Base-by-base conservation (phyloP, 2,329 filamentous ascomycete genomes). In the Aureobasidium uvarum region DNA sequence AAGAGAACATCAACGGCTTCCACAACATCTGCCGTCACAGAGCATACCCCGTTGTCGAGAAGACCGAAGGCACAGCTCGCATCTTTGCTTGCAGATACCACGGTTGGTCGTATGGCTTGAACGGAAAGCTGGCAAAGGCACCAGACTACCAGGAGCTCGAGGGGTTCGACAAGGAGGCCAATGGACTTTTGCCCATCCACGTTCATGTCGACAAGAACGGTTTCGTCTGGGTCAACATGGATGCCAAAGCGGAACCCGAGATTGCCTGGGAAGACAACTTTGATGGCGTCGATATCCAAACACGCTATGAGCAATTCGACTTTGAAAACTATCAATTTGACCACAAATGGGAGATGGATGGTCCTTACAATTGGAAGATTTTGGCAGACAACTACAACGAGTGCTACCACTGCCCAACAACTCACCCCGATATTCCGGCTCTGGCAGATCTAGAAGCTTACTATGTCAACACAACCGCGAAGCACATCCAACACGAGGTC, bases 1-100 rank as follows among this genome's bases (percentile, higher is more conserved):
- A 81, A 10, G 80, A 80, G 11, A 78, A 79, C 6, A 81, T 86
- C 73, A 82, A 84, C 66, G 85, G 80, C 18, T 87, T 87, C 72
- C 85, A 87, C 75, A 87, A 88, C 70, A 78, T 87, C 41, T 87
- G 86, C 74, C 77, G 85, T 1, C 85, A 87, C 72, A 79, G 85
- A 7, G 85, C 85, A 25, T 88, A 83, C 70, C 83, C 84, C 0
- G 80, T 87, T 10, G 83, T 86, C 10, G 79, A 77, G 4, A 78
- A 80, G 50, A 78, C 82, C 2, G 74, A 79, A 11, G 85, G 85
- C 3, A 79, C 78, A 48, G 80, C 80, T 55, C 79, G 75, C 68
- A 80, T 87, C 41, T 79, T 88, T 43, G 78, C 81, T 0, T 88
- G 85, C 77, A 82, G 82, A 66, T 87, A 87, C 70, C 85, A 87